These are phyloP conservation scores for Blastobotrys raffinosifermentans DNA, from an alignment of 1,139 yeast genomes.

Conservation along the genomic window DNA sequence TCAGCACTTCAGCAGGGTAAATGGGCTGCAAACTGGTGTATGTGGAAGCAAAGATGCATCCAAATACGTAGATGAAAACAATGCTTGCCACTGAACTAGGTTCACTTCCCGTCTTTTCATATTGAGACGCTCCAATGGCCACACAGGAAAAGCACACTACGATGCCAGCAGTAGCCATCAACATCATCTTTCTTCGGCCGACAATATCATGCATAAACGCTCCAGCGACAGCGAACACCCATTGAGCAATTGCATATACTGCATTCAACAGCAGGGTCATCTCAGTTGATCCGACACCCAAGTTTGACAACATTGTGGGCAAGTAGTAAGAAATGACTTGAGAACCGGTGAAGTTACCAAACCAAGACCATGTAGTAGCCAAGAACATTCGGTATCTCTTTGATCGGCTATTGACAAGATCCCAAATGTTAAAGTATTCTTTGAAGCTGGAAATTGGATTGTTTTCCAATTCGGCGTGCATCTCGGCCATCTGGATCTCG, in stretches of 20 bases:
- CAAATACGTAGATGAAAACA: conserved; percentile 34
- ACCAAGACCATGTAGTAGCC: conserved; percentile 13
- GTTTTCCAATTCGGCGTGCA: conserved; percentile 10
- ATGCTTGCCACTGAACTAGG: conserved; percentile 17
- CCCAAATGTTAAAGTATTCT: conserved; percentile 13
- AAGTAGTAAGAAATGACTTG: conserved; percentile 15
- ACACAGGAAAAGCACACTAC: conserved; percentile 15
- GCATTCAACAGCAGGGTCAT: conserved; percentile 16
- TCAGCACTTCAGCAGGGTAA: conserved; percentile 36
- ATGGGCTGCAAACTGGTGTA: conserved; percentile 25
- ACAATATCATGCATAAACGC: conserved; percentile 15
- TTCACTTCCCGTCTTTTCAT: conserved; percentile 8
- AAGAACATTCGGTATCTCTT: conserved; percentile 13
- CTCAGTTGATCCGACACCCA: conserved; percentile 11
- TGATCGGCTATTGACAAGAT: conserved; percentile 11
- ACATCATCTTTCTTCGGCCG: conserved; percentile 19
- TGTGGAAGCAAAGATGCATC: conserved; percentile 28
- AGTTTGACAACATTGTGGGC: conserved; percentile 12
- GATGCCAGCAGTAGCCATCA: conserved; percentile 13
- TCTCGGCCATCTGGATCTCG: conserved; percentile 12
- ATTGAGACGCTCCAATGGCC: conserved; percentile 15
- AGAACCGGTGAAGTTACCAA: conserved; percentile 16
- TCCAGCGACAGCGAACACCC: conserved; percentile 16
- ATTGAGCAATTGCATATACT: conserved; percentile 15
- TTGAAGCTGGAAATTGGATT: conserved; percentile 9